A percentile compares a stretch with the other conserved stretches of the same genome.
These are phyloP conservation scores for Amaranthus palmeri DNA, from an alignment of 148 eudicot species.

Conservation along the genomic window DNA sequence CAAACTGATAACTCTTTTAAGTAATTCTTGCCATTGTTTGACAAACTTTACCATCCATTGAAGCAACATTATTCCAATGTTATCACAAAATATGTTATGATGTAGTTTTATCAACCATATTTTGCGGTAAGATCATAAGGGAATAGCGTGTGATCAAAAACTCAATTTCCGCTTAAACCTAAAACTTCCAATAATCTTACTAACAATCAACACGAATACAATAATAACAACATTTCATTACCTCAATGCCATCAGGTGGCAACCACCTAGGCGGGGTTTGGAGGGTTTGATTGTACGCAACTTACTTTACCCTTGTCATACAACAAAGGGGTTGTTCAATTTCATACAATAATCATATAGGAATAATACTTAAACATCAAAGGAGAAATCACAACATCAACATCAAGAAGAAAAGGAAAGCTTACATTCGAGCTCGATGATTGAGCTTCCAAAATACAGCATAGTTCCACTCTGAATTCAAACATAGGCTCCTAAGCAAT, in stretches of 20 bases:
- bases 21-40: neutral
- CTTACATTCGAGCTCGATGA: too few species aligned
- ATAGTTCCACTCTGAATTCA: too few species aligned
- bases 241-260: too few species aligned
- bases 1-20: neutral
- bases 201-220: neutral
- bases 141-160: slow-evolving; percentile 4
- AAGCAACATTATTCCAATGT: neutral
- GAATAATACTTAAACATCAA: slow-evolving; percentile 5
- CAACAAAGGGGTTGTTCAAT: neutral
- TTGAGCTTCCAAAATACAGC: too few species aligned
- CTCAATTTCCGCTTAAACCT: neutral
- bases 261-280: too few species aligned
- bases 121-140: neutral
- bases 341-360: neutral
- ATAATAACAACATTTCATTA: neutral
- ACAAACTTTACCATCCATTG: neutral
- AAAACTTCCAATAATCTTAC: neutral
- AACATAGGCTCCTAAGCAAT: too few species aligned
- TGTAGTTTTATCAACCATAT: neutral
- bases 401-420: too few species aligned
- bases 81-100: neutral
- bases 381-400: slow-evolving; percentile 5
- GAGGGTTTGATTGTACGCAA: too few species aligned
- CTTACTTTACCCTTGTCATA: too few species aligned